These are phyloP conservation scores for Aurantiochytrium sp. DNA, from an alignment of 108 stramenopile species.

Conservation along the genomic window DNA sequence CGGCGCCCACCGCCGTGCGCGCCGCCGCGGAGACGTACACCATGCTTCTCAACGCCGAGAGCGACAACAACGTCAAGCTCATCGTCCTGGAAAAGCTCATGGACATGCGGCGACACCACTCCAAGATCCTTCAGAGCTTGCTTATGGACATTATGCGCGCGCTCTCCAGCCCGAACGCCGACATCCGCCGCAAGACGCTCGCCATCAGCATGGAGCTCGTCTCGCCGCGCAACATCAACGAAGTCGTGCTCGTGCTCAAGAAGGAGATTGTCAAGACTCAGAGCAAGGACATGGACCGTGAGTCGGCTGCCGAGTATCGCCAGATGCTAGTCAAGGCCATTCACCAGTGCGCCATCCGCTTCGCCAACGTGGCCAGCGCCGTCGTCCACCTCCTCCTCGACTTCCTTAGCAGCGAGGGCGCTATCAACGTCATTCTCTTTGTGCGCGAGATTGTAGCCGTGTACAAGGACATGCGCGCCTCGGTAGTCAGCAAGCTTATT, in stretches of 20 bases:
- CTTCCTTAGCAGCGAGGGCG: constrained; percentile 79
- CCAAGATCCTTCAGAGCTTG: constrained; percentile 90
- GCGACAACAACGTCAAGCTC: constrained; percentile 98
- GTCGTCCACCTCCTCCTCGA: constrained; percentile 94
- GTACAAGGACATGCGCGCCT: constrained; percentile 77
- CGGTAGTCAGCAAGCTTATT: constrained; percentile 81
- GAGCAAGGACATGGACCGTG: constrained; percentile 76
- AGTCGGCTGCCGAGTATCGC: constrained; percentile 65
- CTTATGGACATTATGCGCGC: constrained; percentile 96
- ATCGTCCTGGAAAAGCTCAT: constrained; percentile 92
- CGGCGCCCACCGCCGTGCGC: constrained; percentile 93
- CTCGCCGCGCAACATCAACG: constrained; percentile 81
- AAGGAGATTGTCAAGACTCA: constrained; percentile 88
- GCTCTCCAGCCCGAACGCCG: constrained; percentile 85
- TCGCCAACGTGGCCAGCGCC: constrained; percentile 84
- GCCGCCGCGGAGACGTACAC: constrained; percentile 94
- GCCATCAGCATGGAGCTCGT: constrained; percentile 90
- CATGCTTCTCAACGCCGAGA: constrained; percentile 84
- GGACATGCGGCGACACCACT: constrained; percentile 75
- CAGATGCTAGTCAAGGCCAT: constrained; percentile 88
- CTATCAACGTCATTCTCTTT: constrained; percentile 89
- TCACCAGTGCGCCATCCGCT: constrained; percentile 88
- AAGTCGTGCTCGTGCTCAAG: constrained; percentile 91
- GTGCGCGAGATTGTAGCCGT: constrained; percentile 94
- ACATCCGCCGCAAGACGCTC: constrained; percentile 93